Conservation (phyloP, 306 rosid genomes). For the Corylus avellana region DNA sequence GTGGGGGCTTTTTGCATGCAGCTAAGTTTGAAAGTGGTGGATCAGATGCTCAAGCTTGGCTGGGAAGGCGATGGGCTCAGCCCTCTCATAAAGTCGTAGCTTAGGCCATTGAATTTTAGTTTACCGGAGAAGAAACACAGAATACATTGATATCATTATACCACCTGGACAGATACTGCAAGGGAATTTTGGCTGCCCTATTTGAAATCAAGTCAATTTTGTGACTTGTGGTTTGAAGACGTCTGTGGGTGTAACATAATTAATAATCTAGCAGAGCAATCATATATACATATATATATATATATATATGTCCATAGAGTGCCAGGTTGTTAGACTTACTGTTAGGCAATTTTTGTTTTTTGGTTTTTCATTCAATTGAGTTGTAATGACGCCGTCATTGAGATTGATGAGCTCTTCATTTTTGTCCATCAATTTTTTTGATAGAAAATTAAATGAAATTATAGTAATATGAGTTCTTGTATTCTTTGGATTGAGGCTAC, state of each 20-base stretch:
- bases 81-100: constrained; percentile 68
- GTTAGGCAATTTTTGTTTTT: constrained; percentile 29
- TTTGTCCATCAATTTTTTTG: constrained; percentile 30
- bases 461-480: constrained; percentile 29
- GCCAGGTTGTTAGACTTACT: constrained; percentile 46
- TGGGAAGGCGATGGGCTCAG: constrained; percentile 92
- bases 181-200: constrained; percentile 28
- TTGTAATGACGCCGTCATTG: constrained; percentile 36
- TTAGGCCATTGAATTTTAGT: constrained; percentile 24
- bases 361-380: constrained; percentile 23
- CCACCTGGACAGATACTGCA: constrained; percentile 35
- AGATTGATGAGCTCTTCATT: constrained; percentile 37
- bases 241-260: constrained; percentile 53
- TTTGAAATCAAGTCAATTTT: constrained; percentile 29
- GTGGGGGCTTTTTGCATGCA: constrained; percentile 43
- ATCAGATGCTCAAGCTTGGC: constrained; percentile 97
- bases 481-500: constrained; percentile 9
- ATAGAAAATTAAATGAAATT: constrained; percentile 35
- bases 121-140: constrained; percentile 21
- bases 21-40: constrained; percentile 98
- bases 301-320: constrained; percentile 1
- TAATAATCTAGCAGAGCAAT: constrained; percentile 37
- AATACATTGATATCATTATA: constrained; percentile 13
- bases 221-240: constrained; percentile 27
- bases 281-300: background rate